These are phyloP conservation scores for Juglanconis juglandina DNA, from an alignment of 2,329 filamentous ascomycete species.

Conservation along the genomic window DNA sequence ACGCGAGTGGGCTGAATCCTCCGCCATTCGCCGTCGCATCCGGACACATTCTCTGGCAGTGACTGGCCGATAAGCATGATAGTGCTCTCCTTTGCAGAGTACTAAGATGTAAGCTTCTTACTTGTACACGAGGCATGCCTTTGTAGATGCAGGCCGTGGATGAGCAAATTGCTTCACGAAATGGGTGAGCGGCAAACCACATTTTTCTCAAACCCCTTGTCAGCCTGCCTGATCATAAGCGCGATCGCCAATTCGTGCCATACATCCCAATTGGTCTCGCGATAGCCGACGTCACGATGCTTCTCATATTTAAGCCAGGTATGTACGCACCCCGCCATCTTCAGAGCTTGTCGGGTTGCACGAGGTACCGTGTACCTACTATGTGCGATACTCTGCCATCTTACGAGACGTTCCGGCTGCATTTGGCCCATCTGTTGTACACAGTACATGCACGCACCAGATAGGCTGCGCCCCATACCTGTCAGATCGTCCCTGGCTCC, in stretches of 20 bases:
- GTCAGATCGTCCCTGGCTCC: slow-evolving; percentile 15
- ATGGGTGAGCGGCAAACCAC: background rate
- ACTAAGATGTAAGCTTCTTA: background rate
- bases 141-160: background rate
- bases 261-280: background rate
- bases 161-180: background rate
- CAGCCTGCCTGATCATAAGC: slow-evolving; percentile 8
- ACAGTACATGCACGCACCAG: slow-evolving; percentile 10
- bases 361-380: slow-evolving; percentile 1
- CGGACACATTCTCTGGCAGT: background rate
- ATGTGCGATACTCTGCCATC: background rate
- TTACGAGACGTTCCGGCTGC: slow-evolving; percentile 4
- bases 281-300: slow-evolving; percentile 14
- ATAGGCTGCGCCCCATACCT: slow-evolving; percentile 15
- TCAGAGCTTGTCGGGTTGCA: background rate
- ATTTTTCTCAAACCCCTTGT: background rate
- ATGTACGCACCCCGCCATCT: slow-evolving; percentile 1
- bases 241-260: slow-evolving; percentile 15
- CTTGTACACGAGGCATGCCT: background rate
- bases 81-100: background rate
- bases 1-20: background rate
- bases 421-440: background rate
- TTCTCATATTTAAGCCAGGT: background rate
- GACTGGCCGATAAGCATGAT: background rate
- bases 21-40: background rate